Conservation (phyloP, 345 rosid genomes). For the Aegle marmelos region DNA sequence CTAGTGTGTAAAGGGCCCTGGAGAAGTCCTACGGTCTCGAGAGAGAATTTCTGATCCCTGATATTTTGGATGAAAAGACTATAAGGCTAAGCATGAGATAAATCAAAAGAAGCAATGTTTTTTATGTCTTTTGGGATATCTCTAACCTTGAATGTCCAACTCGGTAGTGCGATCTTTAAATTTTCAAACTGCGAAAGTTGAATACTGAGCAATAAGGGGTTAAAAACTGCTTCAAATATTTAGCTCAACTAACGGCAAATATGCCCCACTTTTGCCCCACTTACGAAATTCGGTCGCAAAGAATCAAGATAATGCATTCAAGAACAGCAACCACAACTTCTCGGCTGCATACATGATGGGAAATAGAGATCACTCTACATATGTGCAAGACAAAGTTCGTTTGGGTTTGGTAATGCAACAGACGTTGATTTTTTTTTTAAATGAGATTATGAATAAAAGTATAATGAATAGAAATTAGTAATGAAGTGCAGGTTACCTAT, state of each 20-base stretch:
- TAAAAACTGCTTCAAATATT: conserved; percentile 14
- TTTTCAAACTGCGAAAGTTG: conserved; percentile 24
- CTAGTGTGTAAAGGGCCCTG: conserved; percentile 27
- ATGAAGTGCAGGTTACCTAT: conserved; percentile 13
- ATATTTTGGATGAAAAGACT: background rate
- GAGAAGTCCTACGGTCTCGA: conserved; percentile 29
- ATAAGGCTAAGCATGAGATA: background rate
- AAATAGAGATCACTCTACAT: background rate
- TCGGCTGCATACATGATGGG: conserved; percentile 13
- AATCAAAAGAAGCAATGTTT: background rate
- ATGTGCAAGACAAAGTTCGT: background rate
- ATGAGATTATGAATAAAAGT: too few relatives aligned
- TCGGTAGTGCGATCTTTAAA: conserved; percentile 20
- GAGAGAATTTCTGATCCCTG: background rate
- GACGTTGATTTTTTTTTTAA: too few relatives aligned
- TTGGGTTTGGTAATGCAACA: too few relatives aligned
- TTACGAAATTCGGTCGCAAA: conserved; percentile 11
- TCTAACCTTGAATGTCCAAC: conserved; percentile 19
- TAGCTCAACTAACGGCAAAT: conserved; percentile 24
- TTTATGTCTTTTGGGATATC: background rate
- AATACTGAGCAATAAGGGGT: conserved; percentile 15
- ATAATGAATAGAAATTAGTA: background rate
- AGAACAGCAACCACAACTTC: conserved; percentile 22
- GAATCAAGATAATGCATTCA: conserved; percentile 30
- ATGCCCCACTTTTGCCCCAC: conserved; percentile 33